Percentiles rank a stretch among this genome's conserved stretches.
Conservation (phyloP, 1,139 yeast species). For the Scheffersomyces segobiensis region DNA sequence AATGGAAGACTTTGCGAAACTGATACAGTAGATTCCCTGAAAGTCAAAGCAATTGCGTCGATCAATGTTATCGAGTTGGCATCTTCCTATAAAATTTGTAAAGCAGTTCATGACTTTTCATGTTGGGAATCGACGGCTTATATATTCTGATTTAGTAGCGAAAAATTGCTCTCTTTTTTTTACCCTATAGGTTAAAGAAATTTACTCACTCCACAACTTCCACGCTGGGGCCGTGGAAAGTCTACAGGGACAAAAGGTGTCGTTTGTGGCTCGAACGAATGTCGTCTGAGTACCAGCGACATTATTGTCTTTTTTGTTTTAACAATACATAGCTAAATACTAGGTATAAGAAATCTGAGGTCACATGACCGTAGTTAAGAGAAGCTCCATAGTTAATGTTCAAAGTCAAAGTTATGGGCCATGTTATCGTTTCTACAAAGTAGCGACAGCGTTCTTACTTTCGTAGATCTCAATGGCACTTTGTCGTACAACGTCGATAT, state of each 20-base stretch:
- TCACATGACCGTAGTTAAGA: background rate
- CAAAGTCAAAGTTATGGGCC: background rate
- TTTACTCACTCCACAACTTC: background rate
- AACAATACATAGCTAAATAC: background rate
- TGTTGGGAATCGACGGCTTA: background rate
- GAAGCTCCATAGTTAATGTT: background rate
- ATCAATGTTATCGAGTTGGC: background rate
- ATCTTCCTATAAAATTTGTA: background rate
- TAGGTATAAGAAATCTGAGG: background rate
- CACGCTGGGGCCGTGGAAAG: background rate
- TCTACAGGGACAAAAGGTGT: background rate
- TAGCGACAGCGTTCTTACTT: background rate
- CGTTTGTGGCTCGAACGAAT: background rate
- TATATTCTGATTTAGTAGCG: background rate
- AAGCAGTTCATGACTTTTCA: background rate
- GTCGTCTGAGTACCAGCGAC: background rate
- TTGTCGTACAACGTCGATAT: slow-evolving; percentile 13
- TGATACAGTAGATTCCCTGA: background rate
- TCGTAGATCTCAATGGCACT: slow-evolving; percentile 14
- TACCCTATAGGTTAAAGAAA: slow-evolving; percentile 4
- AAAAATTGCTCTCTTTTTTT: background rate
- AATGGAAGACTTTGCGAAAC: background rate
- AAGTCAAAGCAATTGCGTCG: background rate
- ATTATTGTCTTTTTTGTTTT: background rate
- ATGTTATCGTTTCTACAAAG: background rate